Evolutionary conservation across 2,329 filamentous ascomycete genomes (phyloP).

Genomic region (Penicillium hesseltinei): DNA sequence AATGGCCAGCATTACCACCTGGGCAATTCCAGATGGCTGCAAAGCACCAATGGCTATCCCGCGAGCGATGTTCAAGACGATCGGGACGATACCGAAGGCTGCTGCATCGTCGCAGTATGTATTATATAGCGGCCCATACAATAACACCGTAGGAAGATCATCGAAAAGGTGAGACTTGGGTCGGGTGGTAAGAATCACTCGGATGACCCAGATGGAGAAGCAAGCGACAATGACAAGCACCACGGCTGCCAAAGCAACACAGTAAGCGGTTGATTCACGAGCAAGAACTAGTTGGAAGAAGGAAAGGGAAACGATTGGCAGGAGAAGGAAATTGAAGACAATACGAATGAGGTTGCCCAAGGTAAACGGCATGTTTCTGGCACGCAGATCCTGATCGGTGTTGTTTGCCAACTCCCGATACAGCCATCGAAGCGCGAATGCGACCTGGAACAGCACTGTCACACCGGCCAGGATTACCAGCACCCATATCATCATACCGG

Average conservation of each 20-base stretch:
- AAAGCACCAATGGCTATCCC: constrained; percentile 90
- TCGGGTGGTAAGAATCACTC: constrained; percentile 74
- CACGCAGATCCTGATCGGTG: constrained; percentile 79
- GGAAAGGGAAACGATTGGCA: constrained; percentile 82
- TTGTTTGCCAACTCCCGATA: constrained; percentile 69
- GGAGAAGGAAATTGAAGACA: constrained; percentile 86
- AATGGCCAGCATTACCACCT: constrained; percentile 86
- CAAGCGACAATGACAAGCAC: constrained; percentile 70
- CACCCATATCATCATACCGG: constrained; percentile 89
- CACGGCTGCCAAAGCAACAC: constrained; percentile 71
- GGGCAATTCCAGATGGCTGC: constrained; percentile 87
- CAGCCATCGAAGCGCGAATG: constrained; percentile 74
- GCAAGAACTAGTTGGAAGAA: constrained; percentile 88
- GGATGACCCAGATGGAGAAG: constrained; percentile 75
- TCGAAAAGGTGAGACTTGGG: constrained; percentile 89
- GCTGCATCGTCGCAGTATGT: constrained; percentile 94
- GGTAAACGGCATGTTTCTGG: constrained; percentile 89
- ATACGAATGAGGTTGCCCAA: constrained; percentile 77
- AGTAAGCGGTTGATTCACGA: constrained; percentile 62
- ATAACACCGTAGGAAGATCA: constrained; percentile 81
- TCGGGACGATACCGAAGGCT: constrained; percentile 82
- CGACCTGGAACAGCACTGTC: constrained; percentile 69
- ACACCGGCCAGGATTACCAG: constrained; percentile 70
- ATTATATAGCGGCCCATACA: constrained; percentile 94
- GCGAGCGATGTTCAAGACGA: constrained; percentile 78